phyloP scores from a whole-genome alignment of 805 yeast species.

The Kuraishia piskuri region DNA sequence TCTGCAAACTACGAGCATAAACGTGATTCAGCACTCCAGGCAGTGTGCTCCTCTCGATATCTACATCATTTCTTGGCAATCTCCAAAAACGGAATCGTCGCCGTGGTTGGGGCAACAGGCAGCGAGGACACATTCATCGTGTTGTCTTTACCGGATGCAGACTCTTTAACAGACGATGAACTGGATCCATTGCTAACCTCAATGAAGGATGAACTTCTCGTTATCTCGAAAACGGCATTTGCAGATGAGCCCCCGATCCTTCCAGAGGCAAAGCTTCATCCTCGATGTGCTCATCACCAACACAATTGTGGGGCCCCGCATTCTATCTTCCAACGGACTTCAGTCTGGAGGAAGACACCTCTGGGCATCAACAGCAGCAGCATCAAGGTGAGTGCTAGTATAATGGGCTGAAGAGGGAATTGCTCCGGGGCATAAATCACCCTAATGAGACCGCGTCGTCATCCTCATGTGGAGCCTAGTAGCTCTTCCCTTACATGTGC shows the following conservation, averaged over 20 bases:
- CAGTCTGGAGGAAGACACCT: too few species aligned
- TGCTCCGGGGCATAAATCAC: too few species aligned
- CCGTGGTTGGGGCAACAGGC: slow-evolving; percentile 41
- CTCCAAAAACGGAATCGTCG: slow-evolving; percentile 37
- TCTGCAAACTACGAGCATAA: slow-evolving; percentile 9
- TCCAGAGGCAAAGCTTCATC: not conserved
- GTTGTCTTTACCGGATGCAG: slow-evolving; percentile 9
- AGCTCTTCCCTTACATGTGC: too few species aligned
- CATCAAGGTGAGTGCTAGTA: too few species aligned
- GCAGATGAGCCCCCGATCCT: not conserved
- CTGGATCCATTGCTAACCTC: not conserved
- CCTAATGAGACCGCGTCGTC: too few species aligned
- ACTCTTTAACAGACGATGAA: too few species aligned
- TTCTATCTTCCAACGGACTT: too few species aligned
- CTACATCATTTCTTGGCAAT: slow-evolving; percentile 40
- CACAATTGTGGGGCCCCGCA: too few species aligned
- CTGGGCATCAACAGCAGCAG: too few species aligned
- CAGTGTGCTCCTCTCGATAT: slow-evolving; percentile 32
- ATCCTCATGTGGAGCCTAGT: too few species aligned
- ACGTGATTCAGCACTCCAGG: slow-evolving; percentile 31
- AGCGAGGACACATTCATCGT: slow-evolving; percentile 40
- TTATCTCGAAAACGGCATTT: not conserved
- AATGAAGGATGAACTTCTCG: not conserved
- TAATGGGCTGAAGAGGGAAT: too few species aligned
- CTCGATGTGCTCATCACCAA: not conserved